These are phyloP conservation scores for Pseudogymnoascus sp. DNA, from an alignment of 2,329 filamentous ascomycete species.

Conservation along the genomic window DNA sequence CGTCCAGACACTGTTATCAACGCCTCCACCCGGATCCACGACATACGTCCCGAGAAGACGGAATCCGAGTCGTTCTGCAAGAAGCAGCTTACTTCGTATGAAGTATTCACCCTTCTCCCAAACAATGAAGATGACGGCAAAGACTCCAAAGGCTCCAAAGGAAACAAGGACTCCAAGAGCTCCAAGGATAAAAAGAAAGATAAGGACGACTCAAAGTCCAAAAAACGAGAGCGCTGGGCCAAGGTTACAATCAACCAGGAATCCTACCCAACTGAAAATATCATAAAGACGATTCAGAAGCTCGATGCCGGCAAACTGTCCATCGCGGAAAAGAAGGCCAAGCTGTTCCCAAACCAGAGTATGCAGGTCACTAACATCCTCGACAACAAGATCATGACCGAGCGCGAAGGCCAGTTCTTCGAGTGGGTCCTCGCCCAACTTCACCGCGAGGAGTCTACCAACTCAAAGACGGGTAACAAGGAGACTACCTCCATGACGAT, in stretches of 20 bases:
- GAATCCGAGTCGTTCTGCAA: constrained; percentile 21
- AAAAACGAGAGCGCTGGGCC: constrained; percentile 25
- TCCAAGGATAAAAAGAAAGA: constrained; percentile 2
- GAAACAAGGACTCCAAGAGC: constrained; percentile 1
- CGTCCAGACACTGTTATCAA: constrained; percentile 5
- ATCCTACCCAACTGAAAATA: constrained; percentile 22
- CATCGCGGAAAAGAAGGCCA: constrained; percentile 25
- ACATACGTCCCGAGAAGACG: constrained; percentile 19
- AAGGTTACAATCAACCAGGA: constrained; percentile 20
- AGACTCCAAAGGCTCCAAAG: not conserved
- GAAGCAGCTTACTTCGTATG: constrained; percentile 24
- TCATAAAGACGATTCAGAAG: constrained; percentile 23
- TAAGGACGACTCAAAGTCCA: constrained; percentile 17
- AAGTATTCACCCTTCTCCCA: constrained; percentile 19
- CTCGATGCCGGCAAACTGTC: constrained; percentile 20
- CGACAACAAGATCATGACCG: constrained; percentile 21
- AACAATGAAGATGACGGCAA: constrained; percentile 4
- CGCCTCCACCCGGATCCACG: constrained; percentile 14
- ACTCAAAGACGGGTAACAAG: constrained; percentile 15
- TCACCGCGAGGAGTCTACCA: constrained; percentile 16
- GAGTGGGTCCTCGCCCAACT: constrained; percentile 27
- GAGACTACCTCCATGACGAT: constrained; percentile 25
- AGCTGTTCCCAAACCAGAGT: constrained; percentile 23
- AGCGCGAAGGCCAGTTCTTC: constrained; percentile 21
- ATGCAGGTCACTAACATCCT: constrained; percentile 25